Conservation (phyloP, 2,329 filamentous ascomycete genomes). For the Pseudocercospora macadamiae region DNA sequence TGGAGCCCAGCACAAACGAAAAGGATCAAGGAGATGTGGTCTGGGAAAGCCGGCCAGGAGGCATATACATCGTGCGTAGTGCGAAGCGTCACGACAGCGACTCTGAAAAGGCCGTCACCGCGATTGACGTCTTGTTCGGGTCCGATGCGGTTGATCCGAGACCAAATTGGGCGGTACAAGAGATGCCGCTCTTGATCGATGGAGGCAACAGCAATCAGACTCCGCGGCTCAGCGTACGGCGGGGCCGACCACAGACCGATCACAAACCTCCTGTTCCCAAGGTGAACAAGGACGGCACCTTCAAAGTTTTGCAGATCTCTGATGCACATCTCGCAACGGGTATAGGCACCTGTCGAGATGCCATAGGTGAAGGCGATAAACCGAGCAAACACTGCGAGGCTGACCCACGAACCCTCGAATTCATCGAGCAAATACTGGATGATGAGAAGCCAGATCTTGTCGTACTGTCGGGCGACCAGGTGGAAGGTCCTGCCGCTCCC, state of each 20-base stretch:
- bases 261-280: constrained; percentile 65
- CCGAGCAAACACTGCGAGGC: constrained; percentile 71
- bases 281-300: constrained; percentile 85
- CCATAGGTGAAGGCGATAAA: constrained; percentile 58
- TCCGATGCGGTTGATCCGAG: constrained; percentile 90
- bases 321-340: constrained; percentile 94
- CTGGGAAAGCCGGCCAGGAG: constrained; percentile 78
- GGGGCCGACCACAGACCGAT: constrained; percentile 66
- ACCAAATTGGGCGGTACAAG: constrained; percentile 78
- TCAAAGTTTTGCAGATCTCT: constrained; percentile 97
- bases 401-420: constrained; percentile 87
- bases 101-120: constrained; percentile 73
- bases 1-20: constrained; percentile 66
- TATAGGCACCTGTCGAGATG: constrained; percentile 80
- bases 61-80: constrained; percentile 81
- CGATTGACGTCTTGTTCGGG: constrained; percentile 84
- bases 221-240: constrained; percentile 75
- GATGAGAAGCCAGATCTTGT: constrained; percentile 94
- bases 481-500: constrained; percentile 89
- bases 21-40: constrained; percentile 60
- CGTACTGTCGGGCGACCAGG: constrained; percentile 88
- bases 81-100: constrained; percentile 74
- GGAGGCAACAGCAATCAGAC: constrained; percentile 64
- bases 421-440: constrained; percentile 79
- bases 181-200: constrained; percentile 73